Base-by-base conservation (phyloP, 306 rosid species). In the Cercis canadensis region DNA sequence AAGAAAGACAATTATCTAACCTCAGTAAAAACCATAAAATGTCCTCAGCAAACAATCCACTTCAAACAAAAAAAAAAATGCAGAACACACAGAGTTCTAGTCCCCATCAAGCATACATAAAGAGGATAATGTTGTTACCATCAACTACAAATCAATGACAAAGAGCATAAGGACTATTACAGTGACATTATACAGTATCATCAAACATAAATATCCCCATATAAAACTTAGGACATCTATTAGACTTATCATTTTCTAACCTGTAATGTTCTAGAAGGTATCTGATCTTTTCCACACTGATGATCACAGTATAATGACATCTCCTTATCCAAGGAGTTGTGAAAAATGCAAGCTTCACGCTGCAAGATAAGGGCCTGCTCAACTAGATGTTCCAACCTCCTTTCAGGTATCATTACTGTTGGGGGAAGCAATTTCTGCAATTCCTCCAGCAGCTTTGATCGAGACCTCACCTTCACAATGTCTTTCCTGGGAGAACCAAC, bases 301-400 rank as follows among this genome's bases (percentile, higher is more conserved):
- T 95, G 99, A 88, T 95, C 99, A 10, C 92, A 70, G 70, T 86
- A 95, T 77, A 95, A 78, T 21, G 99, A 91, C 97, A 95, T 89
- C 79, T 92, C 92, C 84, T 82, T 87, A 17, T 89, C 88, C 86
- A 75, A 51, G 40, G 97, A 83, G 81, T 95, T 95, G 80, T 95
- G 99, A 83, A 92, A 95, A 21, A 76, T 74, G 80, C 99, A 95
- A 80, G 96, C 83, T 72, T 95, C 96, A 44, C 85, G 83, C 77
- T 95, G 99, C 75, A 95, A 79, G 83, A 88, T 83, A 72, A 95
- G 97, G 45, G 97, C 99, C 70, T 85, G 96, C 59, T 95, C 97
- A 61, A 95, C 97, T 60, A 95, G 78, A 83, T 89, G 90, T 73
- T 95, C 99, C 90, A 95, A 82, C 81, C 99, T 84, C 76, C 85